Percentiles rank a stretch among this genome's conserved stretches.
Conservation (phyloP, 2,329 filamentous ascomycete species). For the Macrophomina tecta region DNA sequence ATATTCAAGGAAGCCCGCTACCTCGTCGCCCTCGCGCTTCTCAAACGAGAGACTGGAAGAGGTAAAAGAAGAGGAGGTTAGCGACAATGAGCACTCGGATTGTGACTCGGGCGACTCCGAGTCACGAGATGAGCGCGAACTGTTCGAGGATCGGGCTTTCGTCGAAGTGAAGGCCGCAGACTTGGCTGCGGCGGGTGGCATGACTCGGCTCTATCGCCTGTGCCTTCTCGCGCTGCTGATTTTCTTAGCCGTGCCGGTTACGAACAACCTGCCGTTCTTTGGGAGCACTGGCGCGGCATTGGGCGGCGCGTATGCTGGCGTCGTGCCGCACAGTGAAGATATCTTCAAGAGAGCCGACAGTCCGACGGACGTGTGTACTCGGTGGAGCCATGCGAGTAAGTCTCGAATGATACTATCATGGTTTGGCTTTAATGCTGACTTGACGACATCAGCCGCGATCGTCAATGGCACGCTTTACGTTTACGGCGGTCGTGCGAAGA, state of each 20-base stretch:
- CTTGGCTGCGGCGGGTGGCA: neutral
- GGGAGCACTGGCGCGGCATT: neutral
- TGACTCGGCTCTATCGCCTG: slow-evolving; percentile 10
- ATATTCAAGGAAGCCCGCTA: neutral
- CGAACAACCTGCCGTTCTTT: slow-evolving; percentile 10
- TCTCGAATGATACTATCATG: neutral
- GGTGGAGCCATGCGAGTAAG: slow-evolving; percentile 45
- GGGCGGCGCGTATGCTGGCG: neutral
- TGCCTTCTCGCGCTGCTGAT: slow-evolving; percentile 7
- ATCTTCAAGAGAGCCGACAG: slow-evolving; percentile 38
- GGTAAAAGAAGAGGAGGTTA: slow-evolving; percentile 1
- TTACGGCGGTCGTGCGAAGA: slow-evolving; percentile 73
- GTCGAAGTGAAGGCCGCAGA: neutral
- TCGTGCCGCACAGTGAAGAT: neutral
- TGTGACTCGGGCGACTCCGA: neutral
- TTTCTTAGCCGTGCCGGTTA: slow-evolving; percentile 4
- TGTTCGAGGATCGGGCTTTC: neutral
- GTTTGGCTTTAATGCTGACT: neutral
- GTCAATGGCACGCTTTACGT: slow-evolving; percentile 79
- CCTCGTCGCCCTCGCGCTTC: neutral
- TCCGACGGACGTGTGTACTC: slow-evolving; percentile 43
- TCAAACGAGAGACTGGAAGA: neutral
- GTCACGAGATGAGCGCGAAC: neutral
- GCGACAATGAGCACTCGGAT: neutral
- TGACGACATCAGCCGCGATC: slow-evolving; percentile 57